phyloP scores from a whole-genome alignment of 495 filamentous ascomycete genomes.

The Xeromyces bisporus region DNA sequence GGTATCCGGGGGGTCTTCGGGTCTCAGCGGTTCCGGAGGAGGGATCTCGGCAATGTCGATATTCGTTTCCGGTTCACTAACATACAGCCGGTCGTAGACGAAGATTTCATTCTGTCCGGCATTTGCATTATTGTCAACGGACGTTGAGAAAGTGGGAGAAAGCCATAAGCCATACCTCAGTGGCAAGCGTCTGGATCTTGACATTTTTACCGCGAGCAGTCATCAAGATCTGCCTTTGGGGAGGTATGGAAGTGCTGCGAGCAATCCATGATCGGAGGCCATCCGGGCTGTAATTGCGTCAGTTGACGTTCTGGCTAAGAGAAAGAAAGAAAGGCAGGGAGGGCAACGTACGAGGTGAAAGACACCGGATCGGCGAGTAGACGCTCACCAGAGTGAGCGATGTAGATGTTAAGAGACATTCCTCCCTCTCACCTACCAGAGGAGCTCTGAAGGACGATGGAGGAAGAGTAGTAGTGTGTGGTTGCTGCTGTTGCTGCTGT shows the following conservation, averaged over 20 bases:
- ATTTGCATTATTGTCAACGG: slow-evolving; percentile 1
- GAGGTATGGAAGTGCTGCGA: slow-evolving; percentile 45
- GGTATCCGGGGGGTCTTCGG: slow-evolving; percentile 50
- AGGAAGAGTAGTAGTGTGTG: too few species aligned
- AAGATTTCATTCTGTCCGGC: slow-evolving; percentile 58
- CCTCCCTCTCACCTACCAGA: slow-evolving; percentile 23
- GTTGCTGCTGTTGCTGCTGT: too few species aligned
- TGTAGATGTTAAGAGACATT: slow-evolving; percentile 68
- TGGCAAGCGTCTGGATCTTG: slow-evolving; percentile 53
- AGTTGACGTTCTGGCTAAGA: slow-evolving; percentile 3
- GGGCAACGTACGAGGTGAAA: slow-evolving; percentile 55
- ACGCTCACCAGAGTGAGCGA: slow-evolving; percentile 78
- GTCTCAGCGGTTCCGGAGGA: slow-evolving; percentile 38
- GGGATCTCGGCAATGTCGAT: slow-evolving; percentile 38
- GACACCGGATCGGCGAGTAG: slow-evolving; percentile 52
- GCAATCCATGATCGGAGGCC: slow-evolving; percentile 51
- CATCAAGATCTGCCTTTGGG: slow-evolving; percentile 61
- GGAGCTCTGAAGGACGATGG: slow-evolving; percentile 10
- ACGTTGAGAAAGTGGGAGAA: slow-evolving; percentile 4
- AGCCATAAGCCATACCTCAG: slow-evolving; percentile 41
- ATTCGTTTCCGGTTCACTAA: slow-evolving; percentile 23
- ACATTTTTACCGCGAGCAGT: slow-evolving; percentile 67
- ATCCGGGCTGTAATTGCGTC: slow-evolving; percentile 40
- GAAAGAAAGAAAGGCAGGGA: slow-evolving; percentile 1
- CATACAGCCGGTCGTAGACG: slow-evolving; percentile 61